Evolutionary conservation across 2,329 filamentous ascomycete species (phyloP).

Genomic region (Domatiomyces catenatus): DNA sequence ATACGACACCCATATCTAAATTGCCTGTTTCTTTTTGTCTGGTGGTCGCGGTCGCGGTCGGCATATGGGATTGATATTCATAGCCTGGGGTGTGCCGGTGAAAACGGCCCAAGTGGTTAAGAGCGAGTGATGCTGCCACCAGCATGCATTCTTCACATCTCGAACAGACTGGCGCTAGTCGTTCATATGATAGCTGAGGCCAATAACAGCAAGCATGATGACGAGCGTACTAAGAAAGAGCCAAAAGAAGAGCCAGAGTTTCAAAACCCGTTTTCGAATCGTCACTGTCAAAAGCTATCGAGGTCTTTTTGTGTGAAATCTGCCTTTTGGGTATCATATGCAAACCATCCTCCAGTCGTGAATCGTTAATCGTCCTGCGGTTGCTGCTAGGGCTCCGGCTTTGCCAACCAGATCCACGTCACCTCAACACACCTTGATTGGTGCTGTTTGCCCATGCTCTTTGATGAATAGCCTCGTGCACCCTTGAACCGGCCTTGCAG

Average conservation of each 20-base stretch:
- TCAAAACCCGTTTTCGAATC: not conserved
- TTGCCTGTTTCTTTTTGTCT: not conserved
- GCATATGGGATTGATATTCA: not conserved
- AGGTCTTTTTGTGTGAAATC: not conserved
- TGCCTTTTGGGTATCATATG: not conserved
- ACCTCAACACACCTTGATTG: not conserved
- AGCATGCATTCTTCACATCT: not conserved
- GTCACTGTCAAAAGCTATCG: not conserved
- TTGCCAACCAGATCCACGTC: not conserved
- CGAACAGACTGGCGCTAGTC: not conserved
- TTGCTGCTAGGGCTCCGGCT: not conserved
- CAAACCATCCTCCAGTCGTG: not conserved
- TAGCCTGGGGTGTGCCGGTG: not conserved
- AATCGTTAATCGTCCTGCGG: not conserved
- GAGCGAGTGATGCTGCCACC: not conserved
- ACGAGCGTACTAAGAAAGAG: not conserved
- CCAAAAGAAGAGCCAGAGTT: not conserved
- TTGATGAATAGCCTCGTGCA: not conserved
- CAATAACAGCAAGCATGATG: not conserved
- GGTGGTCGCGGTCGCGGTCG: not conserved
- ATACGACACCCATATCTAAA: constrained; percentile 98
- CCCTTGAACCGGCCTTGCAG: not conserved
- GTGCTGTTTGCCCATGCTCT: not conserved
- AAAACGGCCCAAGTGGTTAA: not conserved
- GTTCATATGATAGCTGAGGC: not conserved